Conservation (phyloP, 2,329 filamentous ascomycete species). For the Stachybotrys elegans region DNA sequence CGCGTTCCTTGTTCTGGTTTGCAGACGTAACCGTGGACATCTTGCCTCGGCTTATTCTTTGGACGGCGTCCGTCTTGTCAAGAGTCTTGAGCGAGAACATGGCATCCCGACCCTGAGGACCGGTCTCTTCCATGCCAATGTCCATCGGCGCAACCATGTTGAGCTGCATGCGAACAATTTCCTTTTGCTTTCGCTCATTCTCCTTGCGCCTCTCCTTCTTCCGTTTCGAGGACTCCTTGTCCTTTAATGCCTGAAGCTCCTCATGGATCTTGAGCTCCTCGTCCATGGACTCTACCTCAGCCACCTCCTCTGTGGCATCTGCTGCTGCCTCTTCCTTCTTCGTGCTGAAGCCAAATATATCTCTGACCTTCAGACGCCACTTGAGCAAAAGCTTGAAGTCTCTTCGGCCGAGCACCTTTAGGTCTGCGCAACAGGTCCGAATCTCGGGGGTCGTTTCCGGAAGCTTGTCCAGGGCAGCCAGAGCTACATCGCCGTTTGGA, state of each 20-base stretch:
- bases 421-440: constrained; percentile 68
- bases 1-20: constrained; percentile 49
- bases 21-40: constrained; percentile 65
- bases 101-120: constrained; percentile 70
- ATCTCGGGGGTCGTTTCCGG: constrained; percentile 85
- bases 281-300: constrained; percentile 84
- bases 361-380: constrained; percentile 85
- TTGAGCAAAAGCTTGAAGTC: constrained; percentile 87
- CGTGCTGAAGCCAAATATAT: constrained; percentile 80
- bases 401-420: constrained; percentile 87
- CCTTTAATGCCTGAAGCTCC: constrained; percentile 76
- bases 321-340: constrained; percentile 56
- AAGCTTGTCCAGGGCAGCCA: constrained; percentile 79
- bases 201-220: constrained; percentile 81
- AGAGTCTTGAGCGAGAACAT: constrained; percentile 84
- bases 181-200: constrained; percentile 91
- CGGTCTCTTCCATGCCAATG: constrained; percentile 84
- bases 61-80: constrained; percentile 67
- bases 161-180: constrained; percentile 94
- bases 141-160: constrained; percentile 96
- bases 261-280: constrained; percentile 89
- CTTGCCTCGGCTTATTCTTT: constrained; percentile 60
- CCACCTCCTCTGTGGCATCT: constrained; percentile 60
- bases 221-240: constrained; percentile 69
- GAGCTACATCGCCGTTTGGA: constrained; percentile 76